These are phyloP conservation scores for Trichoderma harzianum DNA, from an alignment of 2,329 filamentous ascomycete genomes.

Conservation along the genomic window DNA sequence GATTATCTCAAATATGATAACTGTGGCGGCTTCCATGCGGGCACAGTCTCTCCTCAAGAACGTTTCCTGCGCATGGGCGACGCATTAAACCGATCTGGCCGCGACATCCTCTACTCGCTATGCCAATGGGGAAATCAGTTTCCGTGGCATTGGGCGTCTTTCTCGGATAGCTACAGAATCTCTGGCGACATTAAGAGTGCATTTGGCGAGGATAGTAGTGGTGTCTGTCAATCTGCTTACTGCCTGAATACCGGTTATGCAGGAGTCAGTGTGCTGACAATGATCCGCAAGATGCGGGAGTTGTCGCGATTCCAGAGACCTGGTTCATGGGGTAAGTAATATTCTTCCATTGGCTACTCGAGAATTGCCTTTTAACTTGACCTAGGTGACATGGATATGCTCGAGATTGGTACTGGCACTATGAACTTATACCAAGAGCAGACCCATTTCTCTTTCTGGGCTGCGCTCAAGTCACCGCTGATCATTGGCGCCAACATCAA, in stretches of 20 bases:
- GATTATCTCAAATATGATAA: not conserved
- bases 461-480: not conserved
- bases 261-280: not conserved
- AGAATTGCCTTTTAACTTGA: not conserved
- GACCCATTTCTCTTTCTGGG: not conserved
- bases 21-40: not conserved
- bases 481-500: not conserved
- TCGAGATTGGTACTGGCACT: not conserved
- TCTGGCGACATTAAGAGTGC: not conserved
- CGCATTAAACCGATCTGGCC: not conserved
- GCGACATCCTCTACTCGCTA: not conserved
- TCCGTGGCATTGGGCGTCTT: not conserved
- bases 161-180: not conserved
- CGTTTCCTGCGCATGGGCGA: not conserved
- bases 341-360: not conserved
- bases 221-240: not conserved
- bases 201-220: not conserved
- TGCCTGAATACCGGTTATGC: not conserved
- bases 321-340: not conserved
- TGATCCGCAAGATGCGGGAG: not conserved
- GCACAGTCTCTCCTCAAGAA: not conserved
- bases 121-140: not conserved
- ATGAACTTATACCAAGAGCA: not conserved
- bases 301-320: not conserved
- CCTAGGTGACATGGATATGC: not conserved